Evolutionary conservation across 2,329 filamentous ascomycete genomes (phyloP).

Genomic region (Colletotrichum sansevieriae): DNA sequence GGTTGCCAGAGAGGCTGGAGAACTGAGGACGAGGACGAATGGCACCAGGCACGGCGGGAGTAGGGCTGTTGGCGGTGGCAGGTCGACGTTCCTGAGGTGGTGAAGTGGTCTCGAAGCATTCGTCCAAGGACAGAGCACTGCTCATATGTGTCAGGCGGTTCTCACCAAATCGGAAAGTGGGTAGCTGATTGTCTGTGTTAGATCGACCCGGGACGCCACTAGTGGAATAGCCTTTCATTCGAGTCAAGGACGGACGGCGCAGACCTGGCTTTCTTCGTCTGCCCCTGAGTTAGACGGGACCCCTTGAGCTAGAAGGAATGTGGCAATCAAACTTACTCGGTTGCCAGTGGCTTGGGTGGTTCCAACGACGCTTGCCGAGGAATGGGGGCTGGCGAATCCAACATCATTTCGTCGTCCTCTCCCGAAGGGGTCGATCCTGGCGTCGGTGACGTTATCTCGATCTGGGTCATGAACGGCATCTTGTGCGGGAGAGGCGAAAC

Average conservation of each 20-base stretch:
- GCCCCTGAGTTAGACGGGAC: constrained; percentile 41
- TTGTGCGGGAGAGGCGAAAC: constrained; percentile 95
- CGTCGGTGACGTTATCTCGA: constrained; percentile 80
- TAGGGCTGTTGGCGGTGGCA: constrained; percentile 71
- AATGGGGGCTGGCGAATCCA: constrained; percentile 69
- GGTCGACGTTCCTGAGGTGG: constrained; percentile 78
- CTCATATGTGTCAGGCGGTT: constrained; percentile 46
- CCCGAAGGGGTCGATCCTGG: constrained; percentile 65
- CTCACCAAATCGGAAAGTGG: constrained; percentile 78
- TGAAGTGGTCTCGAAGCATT: constrained; percentile 82
- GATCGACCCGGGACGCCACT: constrained; percentile 72
- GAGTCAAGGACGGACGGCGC: constrained; percentile 79
- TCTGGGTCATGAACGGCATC: constrained; percentile 73
- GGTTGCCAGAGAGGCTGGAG: constrained; percentile 68
- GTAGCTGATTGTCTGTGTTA: constrained; percentile 73
- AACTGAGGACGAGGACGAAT: constrained; percentile 77
- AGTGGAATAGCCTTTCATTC: constrained; percentile 81
- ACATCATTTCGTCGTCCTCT: constrained; percentile 64
- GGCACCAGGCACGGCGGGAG: constrained; percentile 66
- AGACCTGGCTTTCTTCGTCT: constrained; percentile 77
- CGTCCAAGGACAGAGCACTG: constrained; percentile 77
- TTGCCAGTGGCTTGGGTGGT: constrained; percentile 60
- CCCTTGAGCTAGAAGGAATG: constrained; percentile 33
- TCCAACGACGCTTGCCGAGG: constrained; percentile 62
- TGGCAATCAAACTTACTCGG: constrained; percentile 62